phyloP scores from a whole-genome alignment of 805 yeast species.

The Ogataea glucozyma region DNA sequence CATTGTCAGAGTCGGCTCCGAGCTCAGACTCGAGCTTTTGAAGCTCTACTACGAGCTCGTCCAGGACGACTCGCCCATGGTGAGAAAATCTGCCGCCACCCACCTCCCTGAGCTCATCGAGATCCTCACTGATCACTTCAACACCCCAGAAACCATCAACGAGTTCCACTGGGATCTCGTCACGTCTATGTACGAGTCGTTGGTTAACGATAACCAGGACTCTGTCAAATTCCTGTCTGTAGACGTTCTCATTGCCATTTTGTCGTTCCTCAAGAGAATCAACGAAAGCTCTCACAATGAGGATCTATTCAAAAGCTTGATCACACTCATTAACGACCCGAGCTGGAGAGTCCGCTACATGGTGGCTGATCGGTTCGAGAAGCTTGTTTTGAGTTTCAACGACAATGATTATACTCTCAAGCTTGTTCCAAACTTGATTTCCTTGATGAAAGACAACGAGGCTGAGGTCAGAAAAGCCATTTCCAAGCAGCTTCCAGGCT shows the following conservation, averaged over 20 bases:
- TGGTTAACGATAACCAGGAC: constrained; percentile 87
- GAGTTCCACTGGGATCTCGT: constrained; percentile 75
- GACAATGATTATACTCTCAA: constrained; percentile 57
- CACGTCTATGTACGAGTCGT: constrained; percentile 75
- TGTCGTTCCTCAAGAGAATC: constrained; percentile 62
- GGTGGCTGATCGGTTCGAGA: constrained; percentile 92
- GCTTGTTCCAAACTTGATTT: constrained; percentile 69
- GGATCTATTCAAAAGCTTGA: constrained; percentile 63
- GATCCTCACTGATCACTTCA: constrained; percentile 40
- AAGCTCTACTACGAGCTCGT: constrained; percentile 68
- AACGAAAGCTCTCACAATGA: constrained; percentile 59
- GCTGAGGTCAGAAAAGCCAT: constrained; percentile 96
- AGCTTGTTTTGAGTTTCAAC: constrained; percentile 65
- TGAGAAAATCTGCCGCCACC: constrained; percentile 89
- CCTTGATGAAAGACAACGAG: constrained; percentile 86
- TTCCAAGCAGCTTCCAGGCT: constrained; percentile 85
- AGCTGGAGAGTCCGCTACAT: constrained; percentile 98
- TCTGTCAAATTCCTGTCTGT: constrained; percentile 89
- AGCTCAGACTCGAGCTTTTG: constrained; percentile 60
- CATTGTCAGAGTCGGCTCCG: constrained; percentile 56
- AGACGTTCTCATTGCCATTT: constrained; percentile 81
- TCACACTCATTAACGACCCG: constrained; percentile 77
- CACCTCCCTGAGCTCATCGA: constrained; percentile 76
- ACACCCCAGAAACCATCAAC: constrained; percentile 44
- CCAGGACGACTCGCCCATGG: constrained; percentile 96